Percentiles rank a stretch among this genome's conserved stretches.
Conservation (phyloP, 257 asterid genomes). For the Voacanga thouarsii region DNA sequence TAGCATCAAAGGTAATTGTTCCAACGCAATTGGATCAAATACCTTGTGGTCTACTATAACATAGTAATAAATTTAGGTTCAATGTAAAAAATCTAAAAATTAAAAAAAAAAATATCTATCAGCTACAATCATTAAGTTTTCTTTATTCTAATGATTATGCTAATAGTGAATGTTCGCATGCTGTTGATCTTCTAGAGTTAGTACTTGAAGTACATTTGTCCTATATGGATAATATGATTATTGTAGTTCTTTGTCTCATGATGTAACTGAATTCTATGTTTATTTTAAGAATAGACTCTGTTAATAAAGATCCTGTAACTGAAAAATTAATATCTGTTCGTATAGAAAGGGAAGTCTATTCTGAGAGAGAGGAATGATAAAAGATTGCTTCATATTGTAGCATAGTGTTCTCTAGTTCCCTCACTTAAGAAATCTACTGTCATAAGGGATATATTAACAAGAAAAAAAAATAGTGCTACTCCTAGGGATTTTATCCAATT, state of each 20-base stretch:
- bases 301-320: not conserved
- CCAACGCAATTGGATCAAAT: not conserved
- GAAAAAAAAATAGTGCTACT: not conserved
- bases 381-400: not conserved
- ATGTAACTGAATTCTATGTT: not conserved
- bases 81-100: not conserved
- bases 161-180: not conserved
- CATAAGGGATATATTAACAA: not conserved
- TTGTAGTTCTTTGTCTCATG: not conserved
- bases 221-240: not conserved
- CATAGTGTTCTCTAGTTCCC: not conserved
- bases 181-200: not conserved
- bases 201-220: not conserved
- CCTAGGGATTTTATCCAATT: not conserved
- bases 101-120: no score
- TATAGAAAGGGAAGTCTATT: not conserved
- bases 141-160: not conserved
- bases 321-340: not conserved
- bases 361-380: not conserved
- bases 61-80: not conserved
- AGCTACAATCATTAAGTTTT: not conserved
- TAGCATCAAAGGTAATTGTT: conserved; percentile 54
- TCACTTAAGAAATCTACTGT: not conserved
- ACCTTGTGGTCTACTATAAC: not conserved
- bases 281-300: not conserved